These are phyloP conservation scores for Chionographis japonica DNA, from an alignment of 106 monocot species.

Conservation along the genomic window DNA sequence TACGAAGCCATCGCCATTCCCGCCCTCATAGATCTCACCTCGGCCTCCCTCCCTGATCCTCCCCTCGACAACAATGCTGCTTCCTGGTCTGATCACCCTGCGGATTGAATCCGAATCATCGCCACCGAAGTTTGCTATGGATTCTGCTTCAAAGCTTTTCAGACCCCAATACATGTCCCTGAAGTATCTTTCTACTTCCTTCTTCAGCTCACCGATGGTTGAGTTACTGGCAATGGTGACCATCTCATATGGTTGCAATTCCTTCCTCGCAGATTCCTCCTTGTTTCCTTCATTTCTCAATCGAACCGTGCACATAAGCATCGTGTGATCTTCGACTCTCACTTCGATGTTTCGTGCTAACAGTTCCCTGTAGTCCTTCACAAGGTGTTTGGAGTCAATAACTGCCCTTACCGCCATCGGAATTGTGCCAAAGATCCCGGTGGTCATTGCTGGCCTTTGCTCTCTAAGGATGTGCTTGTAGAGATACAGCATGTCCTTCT, in stretches of 20 bases:
- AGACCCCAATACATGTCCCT: constrained; percentile 63
- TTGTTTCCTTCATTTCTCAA: constrained; percentile 8
- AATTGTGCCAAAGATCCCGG: constrained; percentile 30
- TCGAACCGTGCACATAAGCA: constrained; percentile 39
- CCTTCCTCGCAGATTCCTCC: not conserved
- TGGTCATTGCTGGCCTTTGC: constrained; percentile 10
- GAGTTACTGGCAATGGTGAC: constrained; percentile 24
- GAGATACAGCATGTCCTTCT: constrained; percentile 50
- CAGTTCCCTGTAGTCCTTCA: constrained; percentile 46
- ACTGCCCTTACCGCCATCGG: constrained; percentile 49
- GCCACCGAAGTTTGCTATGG: constrained; percentile 15
- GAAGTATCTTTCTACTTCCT: constrained; percentile 39
- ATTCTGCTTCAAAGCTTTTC: constrained; percentile 46
- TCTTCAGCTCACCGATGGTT: constrained; percentile 59
- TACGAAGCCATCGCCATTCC: constrained; percentile 20
- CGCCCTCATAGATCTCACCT: constrained; percentile 40
- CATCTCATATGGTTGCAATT: constrained; percentile 29
- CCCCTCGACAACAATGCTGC: constrained; percentile 33
- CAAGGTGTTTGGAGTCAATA: constrained; percentile 67
- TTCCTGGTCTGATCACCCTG: constrained; percentile 20
- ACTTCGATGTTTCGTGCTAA: not conserved
- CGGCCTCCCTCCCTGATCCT: constrained; percentile 8
- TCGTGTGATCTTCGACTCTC: constrained; percentile 6
- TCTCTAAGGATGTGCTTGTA: constrained; percentile 56
- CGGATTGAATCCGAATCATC: constrained; percentile 23